Evolutionary conservation across 2,329 filamentous ascomycete species (phyloP).

Genomic region (Trichoderma atroviride): DNA sequence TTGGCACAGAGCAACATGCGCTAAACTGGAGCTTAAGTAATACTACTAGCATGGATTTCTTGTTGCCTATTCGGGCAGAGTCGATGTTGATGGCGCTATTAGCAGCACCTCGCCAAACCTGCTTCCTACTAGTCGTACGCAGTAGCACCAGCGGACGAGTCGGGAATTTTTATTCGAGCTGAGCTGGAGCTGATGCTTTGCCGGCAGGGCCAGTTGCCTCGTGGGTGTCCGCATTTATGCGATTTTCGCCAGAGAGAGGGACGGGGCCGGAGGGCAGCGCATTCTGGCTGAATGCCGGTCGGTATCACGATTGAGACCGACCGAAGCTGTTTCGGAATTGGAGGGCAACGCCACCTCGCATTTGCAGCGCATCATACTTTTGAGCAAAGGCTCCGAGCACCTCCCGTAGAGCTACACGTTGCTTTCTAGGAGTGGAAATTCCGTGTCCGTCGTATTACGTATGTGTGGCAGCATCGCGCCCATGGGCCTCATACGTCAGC

Average conservation of each 20-base stretch:
- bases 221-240: not conserved
- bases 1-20: not conserved
- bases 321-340: not conserved
- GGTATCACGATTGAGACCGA: slow-evolving; percentile 1
- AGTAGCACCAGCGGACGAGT: not conserved
- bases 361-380: not conserved
- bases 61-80: not conserved
- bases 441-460: not conserved
- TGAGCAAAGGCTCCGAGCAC: not conserved
- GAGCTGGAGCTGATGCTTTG: not conserved
- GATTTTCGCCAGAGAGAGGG: not conserved
- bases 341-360: not conserved
- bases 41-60: not conserved
- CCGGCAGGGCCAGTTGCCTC: not conserved
- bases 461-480: not conserved
- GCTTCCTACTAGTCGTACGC: not conserved
- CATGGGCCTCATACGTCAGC: not conserved
- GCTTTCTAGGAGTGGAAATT: not conserved
- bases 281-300: not conserved
- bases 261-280: slow-evolving; percentile 12
- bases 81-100: not conserved
- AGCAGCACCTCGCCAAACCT: not conserved
- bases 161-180: not conserved
- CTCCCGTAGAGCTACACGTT: not conserved
- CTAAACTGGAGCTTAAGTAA: not conserved